These are phyloP conservation scores for Akebia trifoliata DNA, from an alignment of 164 flowering plant species.

Conservation along the genomic window DNA sequence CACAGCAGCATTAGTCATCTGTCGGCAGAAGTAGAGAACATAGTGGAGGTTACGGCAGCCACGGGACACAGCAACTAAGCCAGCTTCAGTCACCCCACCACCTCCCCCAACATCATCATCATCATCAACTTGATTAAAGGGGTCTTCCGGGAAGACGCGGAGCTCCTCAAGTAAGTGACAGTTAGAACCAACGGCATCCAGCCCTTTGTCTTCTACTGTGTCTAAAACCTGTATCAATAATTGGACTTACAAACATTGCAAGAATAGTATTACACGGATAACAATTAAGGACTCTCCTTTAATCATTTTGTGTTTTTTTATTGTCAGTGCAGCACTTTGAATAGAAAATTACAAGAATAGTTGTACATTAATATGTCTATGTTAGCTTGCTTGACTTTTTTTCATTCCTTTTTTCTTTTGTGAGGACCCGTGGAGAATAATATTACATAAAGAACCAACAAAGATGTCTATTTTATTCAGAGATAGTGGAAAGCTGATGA, in stretches of 20 bases:
- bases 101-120: conserved; percentile 32
- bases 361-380: no score
- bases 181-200: conserved; percentile 58
- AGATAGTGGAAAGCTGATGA: no score
- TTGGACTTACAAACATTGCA: neutral
- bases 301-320: no score
- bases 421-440: no score
- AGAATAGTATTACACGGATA: no score
- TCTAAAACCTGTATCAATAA: conserved; percentile 54
- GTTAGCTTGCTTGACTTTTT: no score
- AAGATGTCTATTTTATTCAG: no score
- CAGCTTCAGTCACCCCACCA: conserved; percentile 57
- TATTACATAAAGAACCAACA: no score
- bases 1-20: conserved; percentile 81
- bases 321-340: no score
- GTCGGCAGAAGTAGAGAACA: conserved; percentile 72
- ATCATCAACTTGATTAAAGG: conserved; percentile 41
- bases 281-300: no score
- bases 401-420: no score
- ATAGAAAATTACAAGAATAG: no score
- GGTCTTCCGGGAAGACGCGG: conserved; percentile 72
- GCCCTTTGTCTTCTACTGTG: conserved; percentile 70
- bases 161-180: conserved; percentile 72
- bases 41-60: conserved; percentile 73
- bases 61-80: conserved; percentile 63